A percentile compares a stretch with the other conserved stretches of the same genome.
Evolutionary conservation across 2,329 filamentous ascomycete species (phyloP).

Genomic region (Alternaria longipes): DNA sequence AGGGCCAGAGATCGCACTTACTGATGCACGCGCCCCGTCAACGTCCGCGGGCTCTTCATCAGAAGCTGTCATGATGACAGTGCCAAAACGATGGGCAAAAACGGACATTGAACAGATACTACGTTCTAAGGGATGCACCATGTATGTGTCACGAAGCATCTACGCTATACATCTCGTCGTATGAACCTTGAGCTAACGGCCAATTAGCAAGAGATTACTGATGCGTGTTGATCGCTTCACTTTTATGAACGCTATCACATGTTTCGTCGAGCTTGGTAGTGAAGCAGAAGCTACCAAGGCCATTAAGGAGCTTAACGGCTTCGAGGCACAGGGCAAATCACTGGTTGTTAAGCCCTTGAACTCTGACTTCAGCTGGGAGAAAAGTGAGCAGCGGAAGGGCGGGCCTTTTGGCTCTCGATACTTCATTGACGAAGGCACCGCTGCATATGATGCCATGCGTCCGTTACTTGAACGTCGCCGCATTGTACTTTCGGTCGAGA

Average conservation of each 20-base stretch:
- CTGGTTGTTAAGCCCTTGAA: slow-evolving; percentile 14
- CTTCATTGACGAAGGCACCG: slow-evolving; percentile 20
- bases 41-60: slow-evolving; percentile 3
- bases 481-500: slow-evolving; percentile 23
- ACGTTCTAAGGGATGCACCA: slow-evolving; percentile 21
- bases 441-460: slow-evolving; percentile 18
- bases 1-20: slow-evolving; percentile 13
- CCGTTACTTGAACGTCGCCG: slow-evolving; percentile 34
- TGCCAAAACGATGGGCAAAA: slow-evolving; percentile 19
- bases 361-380: slow-evolving; percentile 21
- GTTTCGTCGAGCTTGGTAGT: slow-evolving; percentile 29
- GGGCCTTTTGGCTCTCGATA: background rate
- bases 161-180: background rate
- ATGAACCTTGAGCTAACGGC: slow-evolving; percentile 7
- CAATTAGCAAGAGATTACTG: slow-evolving; percentile 26
- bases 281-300: slow-evolving; percentile 29
- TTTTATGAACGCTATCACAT: slow-evolving; percentile 20
- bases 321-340: background rate
- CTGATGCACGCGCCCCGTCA: slow-evolving; percentile 3
- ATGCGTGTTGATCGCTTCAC: slow-evolving; percentile 33
- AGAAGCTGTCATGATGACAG: slow-evolving; percentile 20
- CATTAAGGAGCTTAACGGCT: slow-evolving; percentile 13
- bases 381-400: background rate
- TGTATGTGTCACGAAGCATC: slow-evolving; percentile 25
- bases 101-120: slow-evolving; percentile 26